These are phyloP conservation scores for Fusarium paranaense DNA, from an alignment of 2,329 filamentous ascomycete genomes.

Conservation along the genomic window DNA sequence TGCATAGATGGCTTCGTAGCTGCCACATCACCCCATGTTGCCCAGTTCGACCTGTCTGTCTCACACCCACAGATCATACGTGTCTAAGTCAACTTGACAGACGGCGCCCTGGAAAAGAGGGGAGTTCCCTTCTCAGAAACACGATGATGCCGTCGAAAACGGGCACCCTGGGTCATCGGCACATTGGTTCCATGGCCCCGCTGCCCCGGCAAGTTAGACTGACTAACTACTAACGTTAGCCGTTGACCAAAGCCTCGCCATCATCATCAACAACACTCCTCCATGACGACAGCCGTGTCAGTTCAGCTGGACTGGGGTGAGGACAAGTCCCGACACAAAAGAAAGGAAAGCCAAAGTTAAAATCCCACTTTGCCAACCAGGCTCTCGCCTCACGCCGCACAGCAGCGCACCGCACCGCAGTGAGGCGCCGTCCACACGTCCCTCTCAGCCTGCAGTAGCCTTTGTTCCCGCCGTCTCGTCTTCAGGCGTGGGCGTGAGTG, in stretches of 20 bases:
- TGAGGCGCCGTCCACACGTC: not conserved
- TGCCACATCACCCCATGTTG: slow-evolving; percentile 10
- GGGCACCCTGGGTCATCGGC: not conserved
- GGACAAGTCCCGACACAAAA: not conserved
- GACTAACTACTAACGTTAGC: not conserved
- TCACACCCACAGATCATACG: slow-evolving; percentile 24
- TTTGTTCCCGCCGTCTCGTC: not conserved
- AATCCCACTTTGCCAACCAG: not conserved
- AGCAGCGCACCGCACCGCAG: not conserved
- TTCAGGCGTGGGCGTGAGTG: not conserved
- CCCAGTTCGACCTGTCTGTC: not conserved
- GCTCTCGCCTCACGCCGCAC: not conserved
- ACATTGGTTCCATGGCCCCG: not conserved
- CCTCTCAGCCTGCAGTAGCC: not conserved
- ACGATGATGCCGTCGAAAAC: slow-evolving; percentile 6
- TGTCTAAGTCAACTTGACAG: slow-evolving; percentile 19
- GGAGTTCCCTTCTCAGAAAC: not conserved
- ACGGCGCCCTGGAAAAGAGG: not conserved
- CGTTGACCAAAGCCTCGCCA: slow-evolving; percentile 5
- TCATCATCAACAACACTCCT: slow-evolving; percentile 1
- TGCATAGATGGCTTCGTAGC: slow-evolving; percentile 2
- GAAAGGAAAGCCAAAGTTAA: slow-evolving; percentile 1
- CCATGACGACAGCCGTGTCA: slow-evolving; percentile 34
- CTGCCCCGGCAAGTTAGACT: not conserved
- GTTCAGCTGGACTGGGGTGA: slow-evolving; percentile 37